These are phyloP conservation scores for Plectosphaerella cucumerina DNA, from an alignment of 2,329 filamentous ascomycete species.

Conservation along the genomic window DNA sequence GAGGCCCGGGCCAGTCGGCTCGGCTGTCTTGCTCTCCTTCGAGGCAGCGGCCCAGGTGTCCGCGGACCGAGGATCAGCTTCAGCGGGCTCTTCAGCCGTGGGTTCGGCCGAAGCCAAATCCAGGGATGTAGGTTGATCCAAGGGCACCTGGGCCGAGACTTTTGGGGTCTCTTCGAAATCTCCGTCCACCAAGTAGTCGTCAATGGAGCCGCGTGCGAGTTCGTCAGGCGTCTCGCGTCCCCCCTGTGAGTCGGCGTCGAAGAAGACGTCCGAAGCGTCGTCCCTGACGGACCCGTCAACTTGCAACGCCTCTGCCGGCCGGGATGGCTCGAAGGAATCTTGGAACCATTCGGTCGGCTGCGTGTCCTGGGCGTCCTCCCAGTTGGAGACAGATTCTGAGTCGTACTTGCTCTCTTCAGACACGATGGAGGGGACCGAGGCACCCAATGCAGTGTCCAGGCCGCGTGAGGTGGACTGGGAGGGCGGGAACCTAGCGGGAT, in stretches of 20 bases:
- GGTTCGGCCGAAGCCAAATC: background rate
- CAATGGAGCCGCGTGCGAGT: background rate
- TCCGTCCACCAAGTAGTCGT: background rate
- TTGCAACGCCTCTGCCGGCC: background rate
- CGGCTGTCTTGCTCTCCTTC: slow-evolving; percentile 1
- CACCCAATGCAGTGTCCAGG: background rate
- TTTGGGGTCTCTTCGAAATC: background rate
- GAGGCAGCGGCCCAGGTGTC: background rate
- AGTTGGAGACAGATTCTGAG: background rate
- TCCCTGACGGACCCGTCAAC: background rate
- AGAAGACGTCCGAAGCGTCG: slow-evolving; percentile 2
- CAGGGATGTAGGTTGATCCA: background rate
- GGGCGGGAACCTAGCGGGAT: too few species aligned
- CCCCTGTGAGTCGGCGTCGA: background rate
- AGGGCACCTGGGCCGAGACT: background rate
- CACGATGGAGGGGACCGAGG: background rate
- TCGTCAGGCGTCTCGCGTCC: background rate
- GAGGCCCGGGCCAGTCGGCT: background rate
- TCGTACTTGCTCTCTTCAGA: background rate
- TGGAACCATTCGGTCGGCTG: background rate
- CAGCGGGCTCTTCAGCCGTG: background rate
- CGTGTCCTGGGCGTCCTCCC: slow-evolving; percentile 1
- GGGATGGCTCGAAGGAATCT: background rate
- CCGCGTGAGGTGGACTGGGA: too few species aligned
- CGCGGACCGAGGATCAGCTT: background rate